phyloP scores from a whole-genome alignment of 306 rosid species.

The Vachellia pachyceras region DNA sequence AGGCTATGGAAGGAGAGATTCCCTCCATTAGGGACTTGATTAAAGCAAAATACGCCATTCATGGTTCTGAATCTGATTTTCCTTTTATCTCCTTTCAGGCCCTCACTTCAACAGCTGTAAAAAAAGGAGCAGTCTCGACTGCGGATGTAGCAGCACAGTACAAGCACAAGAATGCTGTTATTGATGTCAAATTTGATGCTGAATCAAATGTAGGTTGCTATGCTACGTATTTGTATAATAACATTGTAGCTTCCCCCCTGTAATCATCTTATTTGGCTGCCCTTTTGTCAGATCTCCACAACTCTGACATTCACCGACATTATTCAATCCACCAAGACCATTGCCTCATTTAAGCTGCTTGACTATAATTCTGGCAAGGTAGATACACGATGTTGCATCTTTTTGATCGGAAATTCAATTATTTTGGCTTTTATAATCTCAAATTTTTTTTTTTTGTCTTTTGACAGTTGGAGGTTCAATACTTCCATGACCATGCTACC shows the following conservation, averaged over 20 bases:
- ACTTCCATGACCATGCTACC: constrained; percentile 90
- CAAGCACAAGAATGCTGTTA: constrained; percentile 75
- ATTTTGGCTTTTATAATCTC: neutral
- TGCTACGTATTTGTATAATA: constrained; percentile 24
- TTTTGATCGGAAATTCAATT: neutral
- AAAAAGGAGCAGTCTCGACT: constrained; percentile 81
- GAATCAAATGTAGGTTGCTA: constrained; percentile 71
- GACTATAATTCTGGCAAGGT: constrained; percentile 93
- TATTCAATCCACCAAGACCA: constrained; percentile 84
- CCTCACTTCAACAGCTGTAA: constrained; percentile 86
- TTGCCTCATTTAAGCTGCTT: constrained; percentile 82
- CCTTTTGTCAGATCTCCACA: constrained; percentile 64
- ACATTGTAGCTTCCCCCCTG: neutral
- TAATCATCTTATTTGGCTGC: constrained; percentile 28
- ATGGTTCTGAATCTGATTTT: constrained; percentile 26
- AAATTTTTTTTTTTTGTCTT: constrained; percentile 24
- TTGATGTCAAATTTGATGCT: constrained; percentile 89
- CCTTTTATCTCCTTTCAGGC: constrained; percentile 52
- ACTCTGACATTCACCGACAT: constrained; percentile 72
- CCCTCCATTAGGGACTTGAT: neutral
- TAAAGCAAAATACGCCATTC: constrained; percentile 10
- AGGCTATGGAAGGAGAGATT: neutral
- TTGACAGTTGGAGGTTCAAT: constrained; percentile 88
- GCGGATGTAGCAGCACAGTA: constrained; percentile 80
- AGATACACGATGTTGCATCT: constrained; percentile 28